Conservation (phyloP, 192 early-diverging fungal genomes). For the Neocallimastix lanati region DNA sequence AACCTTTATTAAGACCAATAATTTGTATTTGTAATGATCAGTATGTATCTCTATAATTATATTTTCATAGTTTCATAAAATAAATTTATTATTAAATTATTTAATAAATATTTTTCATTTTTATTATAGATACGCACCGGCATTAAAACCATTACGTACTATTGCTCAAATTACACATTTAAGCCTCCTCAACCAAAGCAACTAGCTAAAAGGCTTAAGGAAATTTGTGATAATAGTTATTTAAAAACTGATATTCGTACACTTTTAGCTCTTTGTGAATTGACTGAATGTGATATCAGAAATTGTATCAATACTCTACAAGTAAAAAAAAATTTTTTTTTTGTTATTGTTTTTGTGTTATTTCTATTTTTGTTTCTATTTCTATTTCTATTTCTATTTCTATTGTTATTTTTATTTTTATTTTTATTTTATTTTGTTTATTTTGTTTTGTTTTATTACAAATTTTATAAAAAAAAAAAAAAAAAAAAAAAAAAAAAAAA, state of each 20-base stretch:
- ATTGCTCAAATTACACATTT: slow-evolving; percentile 59
- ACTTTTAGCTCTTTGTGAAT: slow-evolving; percentile 52
- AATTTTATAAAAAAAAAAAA: no score
- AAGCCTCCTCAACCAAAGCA: slow-evolving; percentile 34
- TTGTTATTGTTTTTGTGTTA: no score
- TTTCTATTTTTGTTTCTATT: no score
- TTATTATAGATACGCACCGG: slow-evolving; percentile 54
- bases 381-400: no score
- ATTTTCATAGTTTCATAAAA: no score
- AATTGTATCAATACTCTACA: slow-evolving; percentile 79
- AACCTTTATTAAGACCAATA: slow-evolving; percentile 65
- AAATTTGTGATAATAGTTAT: slow-evolving; percentile 61
- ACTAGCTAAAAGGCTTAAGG: slow-evolving; percentile 55
- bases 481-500: no score
- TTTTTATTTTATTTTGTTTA: no score
- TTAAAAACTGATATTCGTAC: slow-evolving; percentile 53
- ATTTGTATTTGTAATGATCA: slow-evolving; percentile 98
- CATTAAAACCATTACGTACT: slow-evolving; percentile 62
- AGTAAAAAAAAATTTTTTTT: no score
- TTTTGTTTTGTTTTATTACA: no score
- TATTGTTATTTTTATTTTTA: no score
- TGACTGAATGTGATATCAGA: slow-evolving; percentile 72
- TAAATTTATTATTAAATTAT: no score
- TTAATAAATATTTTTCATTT: background rate
- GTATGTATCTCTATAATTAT: slow-evolving; percentile 15